phyloP scores from a whole-genome alignment of 1,139 yeast species.

The Yamadazyma blattariae region DNA sequence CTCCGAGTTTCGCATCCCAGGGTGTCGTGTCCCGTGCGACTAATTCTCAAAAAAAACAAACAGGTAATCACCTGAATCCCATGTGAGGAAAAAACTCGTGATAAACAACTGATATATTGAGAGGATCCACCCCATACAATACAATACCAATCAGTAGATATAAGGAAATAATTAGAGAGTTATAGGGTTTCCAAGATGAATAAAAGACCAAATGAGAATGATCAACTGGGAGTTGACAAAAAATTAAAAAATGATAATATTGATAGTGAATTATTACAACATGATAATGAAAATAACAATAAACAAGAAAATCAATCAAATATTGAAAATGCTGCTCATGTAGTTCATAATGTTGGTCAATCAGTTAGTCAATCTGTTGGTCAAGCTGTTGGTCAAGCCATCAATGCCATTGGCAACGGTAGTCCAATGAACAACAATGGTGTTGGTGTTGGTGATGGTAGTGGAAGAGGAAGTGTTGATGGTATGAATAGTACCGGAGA shows the following conservation, averaged over 20 bases:
- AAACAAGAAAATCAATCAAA: not conserved
- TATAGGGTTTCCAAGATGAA: slow-evolving; percentile 12
- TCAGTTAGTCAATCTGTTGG: no score
- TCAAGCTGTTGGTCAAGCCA: not conserved
- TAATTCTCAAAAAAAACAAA: no score
- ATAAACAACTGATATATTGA: no score
- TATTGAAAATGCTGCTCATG: not conserved
- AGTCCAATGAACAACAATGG: not conserved
- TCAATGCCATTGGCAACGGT: not conserved
- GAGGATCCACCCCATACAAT: no score
- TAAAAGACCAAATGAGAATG: slow-evolving; percentile 12
- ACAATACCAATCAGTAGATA: no score
- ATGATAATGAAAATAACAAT: no score
- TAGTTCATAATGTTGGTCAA: no score
- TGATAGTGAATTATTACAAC: slow-evolving; percentile 48
- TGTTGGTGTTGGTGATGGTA: not conserved
- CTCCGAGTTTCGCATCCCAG: no score
- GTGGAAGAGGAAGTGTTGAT: not conserved
- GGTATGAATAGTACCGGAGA: slow-evolving; percentile 8
- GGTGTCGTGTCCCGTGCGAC: no score
- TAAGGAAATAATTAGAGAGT: no score
- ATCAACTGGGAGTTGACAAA: slow-evolving; percentile 4
- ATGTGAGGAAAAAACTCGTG: slow-evolving; percentile 7
- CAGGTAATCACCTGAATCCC: slow-evolving; percentile 7
- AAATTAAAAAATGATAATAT: slow-evolving; percentile 24